Evolutionary conservation across 2,329 filamentous ascomycete species (phyloP), one percentile per base, ranked within the genome.

Genomic region (Cladosporium oxysporum): DNA sequence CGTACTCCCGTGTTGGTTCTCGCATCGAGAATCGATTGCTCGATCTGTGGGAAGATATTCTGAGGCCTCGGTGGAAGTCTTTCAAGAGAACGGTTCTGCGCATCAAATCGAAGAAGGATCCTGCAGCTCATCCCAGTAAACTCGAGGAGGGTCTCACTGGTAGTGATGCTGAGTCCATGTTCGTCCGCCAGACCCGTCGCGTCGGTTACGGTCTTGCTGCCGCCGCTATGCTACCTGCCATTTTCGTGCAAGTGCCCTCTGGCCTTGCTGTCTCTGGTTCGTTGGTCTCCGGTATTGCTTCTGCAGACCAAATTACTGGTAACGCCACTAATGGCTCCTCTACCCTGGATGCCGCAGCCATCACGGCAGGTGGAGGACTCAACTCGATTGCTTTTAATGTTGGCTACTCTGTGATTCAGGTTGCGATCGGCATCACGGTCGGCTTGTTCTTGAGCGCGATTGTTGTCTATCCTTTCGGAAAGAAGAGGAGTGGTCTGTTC

Each of bases 201-300:
- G 79, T 87, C 6, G 88, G 90, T 14, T 92, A 93, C 75, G 91
- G 90, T 1, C 85, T 96, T 2, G 93, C 93, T 0, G 92, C 92
- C 0, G 91, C 92, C 0, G 90, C 91, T 1, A 91, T 97, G 83
- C 80, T 97, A 11, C 93, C 93, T 0, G 93, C 90, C 5, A 96
- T 97, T 69, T 96, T 96, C 69, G 85, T 88, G 2, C 85, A 88
- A 66, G 86, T 89, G 0, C 87, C 87, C 0, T 85, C 82, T 2
- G 87, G 86, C 1, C 78, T 89, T 2, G 84, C 86, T 2, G 86
- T 87, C 1, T 83, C 80, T 62, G 87, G 87, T 1, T 83, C 81
- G 16, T 74, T 89, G 21, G 81, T 89, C 1, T 80, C 82, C 0
- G 86, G 87, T 16, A 79, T 89, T 53, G 82, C 82, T 11, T 83